Evolutionary conservation across 176 grass and related monocot genomes (phyloP), one percentile per base, ranked within the genome.

Genomic region (Melocanna baccifera): DNA sequence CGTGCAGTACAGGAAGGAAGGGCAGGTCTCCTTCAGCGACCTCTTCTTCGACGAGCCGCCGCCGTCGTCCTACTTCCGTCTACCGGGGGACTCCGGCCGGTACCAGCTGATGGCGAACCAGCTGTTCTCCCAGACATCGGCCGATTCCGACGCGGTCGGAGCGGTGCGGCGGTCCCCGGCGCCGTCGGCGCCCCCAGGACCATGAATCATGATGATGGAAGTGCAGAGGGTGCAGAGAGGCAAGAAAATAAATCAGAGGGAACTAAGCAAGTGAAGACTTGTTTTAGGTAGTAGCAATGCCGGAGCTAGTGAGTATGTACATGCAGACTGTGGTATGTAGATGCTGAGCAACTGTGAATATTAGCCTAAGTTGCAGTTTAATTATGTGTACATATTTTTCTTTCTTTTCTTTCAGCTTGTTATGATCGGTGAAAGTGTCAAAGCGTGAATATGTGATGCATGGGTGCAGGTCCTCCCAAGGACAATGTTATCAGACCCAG

Each of bases 21-120:
- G 90, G 14, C 86, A 80, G 73, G 80, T 91, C 75, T 92, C 91
- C 82, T 7, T 91, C 9, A 66, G 28, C 13, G 87, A 87, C 65
- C 87, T 91, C 47, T 45, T 90, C 75, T 91, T 85, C 57, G 90
- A 95, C 78, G 93, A 95, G 45, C 76, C 82, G 1, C 85, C 93
- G 52, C 66, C 93, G 9, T 42, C 76, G 7, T 91, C 87, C 32
- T 95, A 92, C 88, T 84, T 92, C 80, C 93, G 42, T 4, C 84
- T 95, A 28, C 88, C 91, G 0, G 91, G 91, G 0, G 88, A 92
- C 82, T 92, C 93, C 47, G 86, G 83, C 47, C 80, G 90, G 34
- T 61, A 85, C 84, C 93, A 89, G 62, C 77, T 80, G 6, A 56
- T 78, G 13, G 67, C 77, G 23, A 75, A 51, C 53, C 66, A 67